Base-by-base conservation (phyloP, 2,329 filamentous ascomycete genomes). In the Beauveria brongniartii region DNA sequence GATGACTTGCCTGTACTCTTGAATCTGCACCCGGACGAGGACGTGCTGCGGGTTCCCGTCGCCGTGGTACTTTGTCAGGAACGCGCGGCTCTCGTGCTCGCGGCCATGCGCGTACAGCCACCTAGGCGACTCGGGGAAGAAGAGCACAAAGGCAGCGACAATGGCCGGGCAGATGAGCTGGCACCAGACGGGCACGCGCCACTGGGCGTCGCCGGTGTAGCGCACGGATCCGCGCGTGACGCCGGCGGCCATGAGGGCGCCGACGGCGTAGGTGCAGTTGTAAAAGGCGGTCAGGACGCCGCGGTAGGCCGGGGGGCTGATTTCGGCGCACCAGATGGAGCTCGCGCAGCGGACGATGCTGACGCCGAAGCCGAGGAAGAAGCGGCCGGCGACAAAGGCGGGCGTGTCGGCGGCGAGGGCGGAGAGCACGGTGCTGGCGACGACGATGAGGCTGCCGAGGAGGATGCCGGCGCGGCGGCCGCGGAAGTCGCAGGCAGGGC, bases 321-420 rank as follows among this genome's bases (percentile, higher is more conserved):
- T 73, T 64, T 78, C 77, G 20, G 77, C 71, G 41, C 77, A 74
- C 65, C 78, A 78, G 28, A 76, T 75, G 22, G 75, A 71, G 5
- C 74, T 54, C 14, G 58, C 50, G 50, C 58, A 54, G 40, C 50
- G 72, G 30, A 74, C 73, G 64, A 79, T 75, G 37, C 58, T 51
- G 20, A 62, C 61, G n/a, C 77, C 77, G 64, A 85, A 86, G 58
- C 84, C 84, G 3, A 87, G 78, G 22, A 87, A 70, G 71, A 87
- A 86, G 30, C 83, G 78, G n/a, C 83, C 83, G 48, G 78, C 79
- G 70, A 81, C 77, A 66, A 80, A 81, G 61, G 79, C 76, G 10
- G 70, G 70, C 62, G 66, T 69, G 60, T 53, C 67, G 58, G 68
- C 67, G 61, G 74, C 72, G 1, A 75, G 73, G n/a, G 71, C 76